Conservation (phyloP, 345 rosid genomes). For the Eutrema heterophyllum region DNA sequence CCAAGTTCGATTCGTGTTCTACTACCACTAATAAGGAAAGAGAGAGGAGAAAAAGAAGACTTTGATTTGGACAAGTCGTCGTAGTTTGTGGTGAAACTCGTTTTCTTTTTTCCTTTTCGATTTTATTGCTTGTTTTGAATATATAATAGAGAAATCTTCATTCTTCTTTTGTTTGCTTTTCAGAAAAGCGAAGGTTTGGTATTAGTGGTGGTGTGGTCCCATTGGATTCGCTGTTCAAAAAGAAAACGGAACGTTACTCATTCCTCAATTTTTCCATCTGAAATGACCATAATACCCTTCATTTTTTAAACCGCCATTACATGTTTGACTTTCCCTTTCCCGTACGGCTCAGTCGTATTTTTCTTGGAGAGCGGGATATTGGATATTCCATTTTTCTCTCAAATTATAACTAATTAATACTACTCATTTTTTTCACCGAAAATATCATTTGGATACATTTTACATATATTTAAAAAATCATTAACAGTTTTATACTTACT, state of each 20-base stretch:
- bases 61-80: slow-evolving; percentile 28
- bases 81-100: not conserved
- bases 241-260: slow-evolving; percentile 12
- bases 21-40: not conserved
- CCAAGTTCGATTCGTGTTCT: slow-evolving; percentile 7
- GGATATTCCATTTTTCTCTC: slow-evolving; percentile 18
- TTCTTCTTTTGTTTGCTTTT: slow-evolving; percentile 14
- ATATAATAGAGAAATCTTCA: not conserved
- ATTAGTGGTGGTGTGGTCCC: slow-evolving; percentile 20
- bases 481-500: too few relatives aligned
- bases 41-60: not conserved
- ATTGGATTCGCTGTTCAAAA: slow-evolving; percentile 12
- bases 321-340: slow-evolving; percentile 13
- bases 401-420: too few relatives aligned
- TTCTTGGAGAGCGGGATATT: not conserved
- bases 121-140: not conserved
- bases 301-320: not conserved
- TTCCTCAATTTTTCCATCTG: accelerated
- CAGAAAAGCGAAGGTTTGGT: slow-evolving; percentile 28
- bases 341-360: slow-evolving; percentile 7
- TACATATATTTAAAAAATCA: too few relatives aligned
- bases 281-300: slow-evolving; percentile 5
- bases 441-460: too few relatives aligned
- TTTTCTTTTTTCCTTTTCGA: not conserved
- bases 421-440: too few relatives aligned